Evolutionary conservation across 768 basidiomycete species (phyloP), one percentile per base, ranked within the genome.

Genomic region (Tephrocybe rancida): DNA sequence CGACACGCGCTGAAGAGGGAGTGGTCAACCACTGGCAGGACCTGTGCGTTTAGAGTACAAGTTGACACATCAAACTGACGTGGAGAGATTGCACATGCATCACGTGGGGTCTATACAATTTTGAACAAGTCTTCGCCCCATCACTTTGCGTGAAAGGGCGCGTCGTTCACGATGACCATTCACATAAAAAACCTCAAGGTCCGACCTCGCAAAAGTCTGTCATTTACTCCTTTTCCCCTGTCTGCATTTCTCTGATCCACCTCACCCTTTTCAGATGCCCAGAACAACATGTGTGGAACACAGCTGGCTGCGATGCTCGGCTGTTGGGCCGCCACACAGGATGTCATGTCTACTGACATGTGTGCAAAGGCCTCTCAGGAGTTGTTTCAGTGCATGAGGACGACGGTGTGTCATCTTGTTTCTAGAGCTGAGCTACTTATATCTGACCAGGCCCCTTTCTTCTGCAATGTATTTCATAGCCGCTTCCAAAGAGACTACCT

Each of bases 301-400:
- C 85, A 92, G 67, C 78, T 95, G 51, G 78, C 85, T 16, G 72
- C 81, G 41, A 89, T 95, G 89, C 83, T 95, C 29, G 84, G 85
- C 30, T 95, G 92, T 69, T 94, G 90, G 91, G 89, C 92, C 24
- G 87, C 88, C 14, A 80, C 80, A 6, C 70, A 73, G 13, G 92
- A 95, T 67, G 56, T 86, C 30, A 74, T 76, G 47, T 83, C 83
- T 11, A 71, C 73, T 4, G 69, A 67, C 1, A 66, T 71, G 13
- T 95, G 92, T 66, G 74, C 79, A 60, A 76, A 79, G 18, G 70
- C 79, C 13, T 85, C 91, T 1, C 69, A 85, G 58, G 67, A 73
- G 35, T 70, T 95, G 45, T 89, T 85, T 64, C 77, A 84, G 30
- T 95, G 92, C 74, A 95, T 95, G 93, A 78, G 86, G 61, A 90